Base-by-base conservation (phyloP, 257 asterid genomes). In the Solanum acaule region DNA sequence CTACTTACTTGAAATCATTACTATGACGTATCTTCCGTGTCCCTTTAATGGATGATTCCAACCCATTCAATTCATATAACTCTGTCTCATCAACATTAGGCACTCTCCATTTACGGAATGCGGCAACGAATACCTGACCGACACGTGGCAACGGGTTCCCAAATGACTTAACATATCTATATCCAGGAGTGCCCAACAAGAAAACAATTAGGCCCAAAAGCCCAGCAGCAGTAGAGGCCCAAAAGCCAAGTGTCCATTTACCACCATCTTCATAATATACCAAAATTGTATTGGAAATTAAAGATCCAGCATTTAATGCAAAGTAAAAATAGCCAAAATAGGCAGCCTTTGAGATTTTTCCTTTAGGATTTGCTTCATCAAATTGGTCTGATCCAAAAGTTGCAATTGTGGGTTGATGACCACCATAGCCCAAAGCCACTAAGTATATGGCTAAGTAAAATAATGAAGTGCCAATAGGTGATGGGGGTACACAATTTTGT, bases 371-470 rank as follows among this genome's bases (percentile, higher is more conserved):
- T 5, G 90, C 75, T 59, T 90, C 94, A n/a, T 93, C 93, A 18
- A 95, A 94, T 85, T 96, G 98, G 65, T 96, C 98, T 1, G 98
- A 90, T 31, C 98, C 98, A 40, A 96, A 91, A 13, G 98, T 95
- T 37, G 98, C 98, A 13, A 95, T 65, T 4, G 98, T 95, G 16
- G 98, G 98, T 67, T 96, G 98, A 90, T 95, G 96, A 6, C 98
- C 98, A 4, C 98, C 98, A 63, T 95, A 93, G 46, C 98, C 98
- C 3, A 95, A 90, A 5, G 98, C 98, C 34, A 95, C 95, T 29
- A 96, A 59, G 89, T 95, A 96, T 63, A 96, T 93, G 37, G 96
- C 95, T 33, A 93, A 52, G 91, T 96, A 95, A 89, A 96, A 95
- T 1, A 91, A 8, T 27, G 42, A 88, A 1, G 90, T 81, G 73